Evolutionary conservation across 2,329 filamentous ascomycete genomes (phyloP).

Genomic region (Paecilomyces dactylethromorphus): DNA sequence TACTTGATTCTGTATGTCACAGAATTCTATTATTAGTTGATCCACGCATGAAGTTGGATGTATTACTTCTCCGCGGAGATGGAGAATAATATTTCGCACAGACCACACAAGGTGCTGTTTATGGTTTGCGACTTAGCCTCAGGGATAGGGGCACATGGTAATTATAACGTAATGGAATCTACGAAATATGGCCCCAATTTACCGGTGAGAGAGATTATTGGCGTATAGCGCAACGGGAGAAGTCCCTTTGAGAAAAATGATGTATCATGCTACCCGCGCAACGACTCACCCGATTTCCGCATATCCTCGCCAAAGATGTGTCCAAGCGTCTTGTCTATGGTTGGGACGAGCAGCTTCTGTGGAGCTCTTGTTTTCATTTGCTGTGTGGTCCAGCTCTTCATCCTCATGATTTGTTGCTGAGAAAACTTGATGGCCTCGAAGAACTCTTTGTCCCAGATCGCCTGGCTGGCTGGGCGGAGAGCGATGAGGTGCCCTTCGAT

Average conservation of each 20-base stretch:
- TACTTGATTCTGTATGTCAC: no score
- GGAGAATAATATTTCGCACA: not conserved
- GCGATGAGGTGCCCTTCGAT: constrained; percentile 22
- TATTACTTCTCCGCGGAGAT: not conserved
- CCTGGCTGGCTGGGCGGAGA: constrained; percentile 22
- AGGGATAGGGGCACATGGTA: no score
- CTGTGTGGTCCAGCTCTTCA: constrained; percentile 25
- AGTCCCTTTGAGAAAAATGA: no score
- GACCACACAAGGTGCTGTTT: not conserved
- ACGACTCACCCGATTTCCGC: not conserved
- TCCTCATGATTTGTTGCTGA: constrained; percentile 14
- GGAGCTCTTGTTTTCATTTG: constrained; percentile 28
- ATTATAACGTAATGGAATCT: no score
- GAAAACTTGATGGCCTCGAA: constrained; percentile 16
- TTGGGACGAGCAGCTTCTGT: constrained; percentile 30
- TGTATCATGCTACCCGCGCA: no score
- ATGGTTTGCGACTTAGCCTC: no score
- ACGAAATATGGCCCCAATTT: no score
- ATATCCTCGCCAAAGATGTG: constrained; percentile 1
- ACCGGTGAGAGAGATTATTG: no score
- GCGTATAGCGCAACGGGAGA: no score
- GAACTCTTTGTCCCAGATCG: constrained; percentile 31
- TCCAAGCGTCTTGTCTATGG: constrained; percentile 1
- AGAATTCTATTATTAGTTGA: not conserved
- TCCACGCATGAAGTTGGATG: no score